These are phyloP conservation scores for Rubus parviflorus DNA, from an alignment of 306 rosid species.

Conservation along the genomic window DNA sequence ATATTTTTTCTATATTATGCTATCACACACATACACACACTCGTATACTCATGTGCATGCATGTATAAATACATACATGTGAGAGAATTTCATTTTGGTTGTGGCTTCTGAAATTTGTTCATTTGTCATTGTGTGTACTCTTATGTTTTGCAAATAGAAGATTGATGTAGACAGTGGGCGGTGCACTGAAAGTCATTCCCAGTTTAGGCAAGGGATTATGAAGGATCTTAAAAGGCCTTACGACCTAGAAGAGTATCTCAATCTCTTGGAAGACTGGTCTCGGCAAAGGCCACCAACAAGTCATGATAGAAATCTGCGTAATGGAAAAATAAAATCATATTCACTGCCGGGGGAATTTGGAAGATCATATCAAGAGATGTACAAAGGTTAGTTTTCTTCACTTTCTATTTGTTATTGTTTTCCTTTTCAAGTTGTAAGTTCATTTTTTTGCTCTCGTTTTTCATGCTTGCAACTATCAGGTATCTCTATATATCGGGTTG, in stretches of 20 bases:
- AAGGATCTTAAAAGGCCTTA: constrained; percentile 57
- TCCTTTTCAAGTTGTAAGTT: background rate
- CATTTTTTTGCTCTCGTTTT: background rate
- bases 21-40: background rate
- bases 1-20: constrained; percentile 6
- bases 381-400: constrained; percentile 49
- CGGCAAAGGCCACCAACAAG: constrained; percentile 16
- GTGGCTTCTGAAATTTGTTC: background rate
- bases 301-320: constrained; percentile 42
- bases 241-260: constrained; percentile 33
- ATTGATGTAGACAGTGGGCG: constrained; percentile 24
- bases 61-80: background rate
- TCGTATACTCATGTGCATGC: background rate
- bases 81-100: background rate
- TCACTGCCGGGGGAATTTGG: constrained; percentile 9
- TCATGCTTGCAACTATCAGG: background rate
- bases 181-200: constrained; percentile 22
- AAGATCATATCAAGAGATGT: constrained; percentile 54
- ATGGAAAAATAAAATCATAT: constrained; percentile 26
- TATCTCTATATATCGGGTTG: background rate
- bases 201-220: constrained; percentile 57
- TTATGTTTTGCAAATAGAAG: constrained; percentile 23
- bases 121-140: constrained; percentile 23
- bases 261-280: constrained; percentile 19
- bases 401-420: background rate